phyloP scores from a whole-genome alignment of 2,329 filamentous ascomycete genomes.

The Colletotrichum lentis region DNA sequence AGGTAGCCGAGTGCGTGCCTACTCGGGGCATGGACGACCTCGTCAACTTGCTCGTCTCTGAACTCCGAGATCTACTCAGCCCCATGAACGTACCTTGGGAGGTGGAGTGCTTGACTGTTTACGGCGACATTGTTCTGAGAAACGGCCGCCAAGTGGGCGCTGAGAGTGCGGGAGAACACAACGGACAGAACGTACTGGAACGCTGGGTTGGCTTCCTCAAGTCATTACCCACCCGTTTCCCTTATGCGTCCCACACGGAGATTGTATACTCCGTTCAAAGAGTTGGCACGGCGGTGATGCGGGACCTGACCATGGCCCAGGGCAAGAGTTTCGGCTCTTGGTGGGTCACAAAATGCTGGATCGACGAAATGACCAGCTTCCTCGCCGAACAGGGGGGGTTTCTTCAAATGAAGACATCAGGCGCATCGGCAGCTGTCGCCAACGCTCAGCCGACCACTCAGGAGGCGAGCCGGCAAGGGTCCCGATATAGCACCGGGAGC shows the following conservation, averaged over 20 bases:
- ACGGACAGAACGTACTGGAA: constrained; percentile 74
- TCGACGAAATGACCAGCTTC: constrained; percentile 94
- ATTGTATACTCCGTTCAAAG: constrained; percentile 80
- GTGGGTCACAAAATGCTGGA: constrained; percentile 96
- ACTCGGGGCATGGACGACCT: constrained; percentile 72
- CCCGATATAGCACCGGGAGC: constrained; percentile 56
- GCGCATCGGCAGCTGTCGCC: constrained; percentile 43
- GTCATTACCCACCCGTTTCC: constrained; percentile 74
- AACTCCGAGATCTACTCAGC: constrained; percentile 75
- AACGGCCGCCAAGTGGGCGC: constrained; percentile 54
- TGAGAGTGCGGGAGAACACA: constrained; percentile 50
- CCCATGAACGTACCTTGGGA: constrained; percentile 73
- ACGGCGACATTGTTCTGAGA: constrained; percentile 63
- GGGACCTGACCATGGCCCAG: constrained; percentile 81
- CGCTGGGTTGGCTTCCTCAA: constrained; percentile 79
- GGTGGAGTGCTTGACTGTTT: constrained; percentile 67
- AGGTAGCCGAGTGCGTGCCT: constrained; percentile 70
- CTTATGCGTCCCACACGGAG: constrained; percentile 75
- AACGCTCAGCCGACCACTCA: constrained; percentile 50
- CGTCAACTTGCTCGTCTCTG: constrained; percentile 67
- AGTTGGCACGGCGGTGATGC: constrained; percentile 78
- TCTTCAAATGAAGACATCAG: constrained; percentile 65
- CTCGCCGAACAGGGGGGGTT: constrained; percentile 91
- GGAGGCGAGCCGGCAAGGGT: constrained; percentile 48
- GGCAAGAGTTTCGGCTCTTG: constrained; percentile 86